phyloP scores from a whole-genome alignment of 2,329 filamentous ascomycete genomes.

The Akanthomyces dipterigenus region DNA sequence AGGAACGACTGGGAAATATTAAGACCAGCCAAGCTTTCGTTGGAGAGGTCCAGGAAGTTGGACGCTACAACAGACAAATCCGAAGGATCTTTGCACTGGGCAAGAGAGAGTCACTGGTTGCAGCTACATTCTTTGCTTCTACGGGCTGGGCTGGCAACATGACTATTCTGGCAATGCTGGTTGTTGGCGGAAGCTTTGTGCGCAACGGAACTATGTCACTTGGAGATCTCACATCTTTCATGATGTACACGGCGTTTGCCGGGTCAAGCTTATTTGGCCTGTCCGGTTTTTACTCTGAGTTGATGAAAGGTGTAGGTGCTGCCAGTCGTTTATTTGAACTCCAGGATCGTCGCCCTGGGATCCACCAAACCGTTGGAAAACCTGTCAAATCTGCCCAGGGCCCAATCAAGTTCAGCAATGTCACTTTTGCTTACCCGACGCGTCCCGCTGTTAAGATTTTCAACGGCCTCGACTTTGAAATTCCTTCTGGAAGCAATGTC shows the following conservation, averaged over 20 bases:
- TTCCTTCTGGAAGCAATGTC: constrained; percentile 88
- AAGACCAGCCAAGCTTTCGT: constrained; percentile 95
- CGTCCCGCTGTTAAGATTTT: constrained; percentile 89
- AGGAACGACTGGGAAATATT: constrained; percentile 95
- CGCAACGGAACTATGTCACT: constrained; percentile 79
- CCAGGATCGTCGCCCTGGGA: constrained; percentile 80
- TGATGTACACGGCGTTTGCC: constrained; percentile 94
- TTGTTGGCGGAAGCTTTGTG: constrained; percentile 87
- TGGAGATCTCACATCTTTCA: constrained; percentile 88
- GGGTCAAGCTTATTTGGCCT: constrained; percentile 86
- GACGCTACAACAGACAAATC: constrained; percentile 86
- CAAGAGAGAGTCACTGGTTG: constrained; percentile 77
- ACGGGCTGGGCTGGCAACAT: constrained; percentile 94
- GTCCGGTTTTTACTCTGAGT: constrained; percentile 92
- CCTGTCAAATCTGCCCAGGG: constrained; percentile 80
- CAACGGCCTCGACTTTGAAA: constrained; percentile 79
- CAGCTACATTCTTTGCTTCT: constrained; percentile 79
- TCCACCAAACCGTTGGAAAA: constrained; percentile 76
- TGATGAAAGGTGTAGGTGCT: constrained; percentile 98
- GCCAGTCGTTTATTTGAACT: constrained; percentile 95
- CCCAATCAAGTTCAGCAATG: constrained; percentile 78
- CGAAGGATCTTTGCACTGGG: constrained; percentile 88
- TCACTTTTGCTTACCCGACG: constrained; percentile 88
- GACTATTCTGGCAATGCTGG: constrained; percentile 85
- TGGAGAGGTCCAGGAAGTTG: constrained; percentile 83